Percentiles rank a stretch among this genome's conserved stretches.
These are phyloP conservation scores for Trichoderma koningii DNA, from an alignment of 2,329 filamentous ascomycete species.

Conservation along the genomic window DNA sequence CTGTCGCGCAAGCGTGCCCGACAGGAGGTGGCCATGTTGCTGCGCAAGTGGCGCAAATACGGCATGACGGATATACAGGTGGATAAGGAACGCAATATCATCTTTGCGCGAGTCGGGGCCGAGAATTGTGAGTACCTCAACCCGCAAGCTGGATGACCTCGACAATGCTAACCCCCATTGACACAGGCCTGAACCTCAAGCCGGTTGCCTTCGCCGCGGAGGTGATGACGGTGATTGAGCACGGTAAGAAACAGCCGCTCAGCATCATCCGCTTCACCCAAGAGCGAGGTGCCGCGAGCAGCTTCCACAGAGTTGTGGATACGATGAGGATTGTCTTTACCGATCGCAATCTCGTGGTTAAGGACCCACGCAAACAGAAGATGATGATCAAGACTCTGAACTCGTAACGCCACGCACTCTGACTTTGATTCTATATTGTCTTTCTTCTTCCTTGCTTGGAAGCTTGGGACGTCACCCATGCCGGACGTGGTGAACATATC, in stretches of 20 bases:
- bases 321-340: slow-evolving; percentile 71
- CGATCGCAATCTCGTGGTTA: slow-evolving; percentile 66
- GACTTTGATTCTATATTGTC: neutral
- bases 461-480: neutral
- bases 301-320: slow-evolving; percentile 80
- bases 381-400: slow-evolving; percentile 73
- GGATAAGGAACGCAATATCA: slow-evolving; percentile 75
- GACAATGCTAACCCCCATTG: slow-evolving; percentile 31
- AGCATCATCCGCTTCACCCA: slow-evolving; percentile 85
- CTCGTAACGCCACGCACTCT: slow-evolving; percentile 41
- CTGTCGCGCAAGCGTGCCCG: slow-evolving; percentile 69
- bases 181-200: slow-evolving; percentile 75
- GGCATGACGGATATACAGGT: slow-evolving; percentile 79
- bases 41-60: slow-evolving; percentile 78
- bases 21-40: slow-evolving; percentile 72
- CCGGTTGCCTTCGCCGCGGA: slow-evolving; percentile 87
- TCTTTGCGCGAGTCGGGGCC: slow-evolving; percentile 75
- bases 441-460: neutral
- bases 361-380: slow-evolving; percentile 65
- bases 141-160: neutral
- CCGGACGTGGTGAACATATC: slow-evolving; percentile 3
- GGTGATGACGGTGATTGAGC: slow-evolving; percentile 85
- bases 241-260: slow-evolving; percentile 73
- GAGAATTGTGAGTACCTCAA: slow-evolving; percentile 69
- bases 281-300: slow-evolving; percentile 86